Conservation (phyloP, 768 basidiomycete species). For the Russula brevipes region DNA sequence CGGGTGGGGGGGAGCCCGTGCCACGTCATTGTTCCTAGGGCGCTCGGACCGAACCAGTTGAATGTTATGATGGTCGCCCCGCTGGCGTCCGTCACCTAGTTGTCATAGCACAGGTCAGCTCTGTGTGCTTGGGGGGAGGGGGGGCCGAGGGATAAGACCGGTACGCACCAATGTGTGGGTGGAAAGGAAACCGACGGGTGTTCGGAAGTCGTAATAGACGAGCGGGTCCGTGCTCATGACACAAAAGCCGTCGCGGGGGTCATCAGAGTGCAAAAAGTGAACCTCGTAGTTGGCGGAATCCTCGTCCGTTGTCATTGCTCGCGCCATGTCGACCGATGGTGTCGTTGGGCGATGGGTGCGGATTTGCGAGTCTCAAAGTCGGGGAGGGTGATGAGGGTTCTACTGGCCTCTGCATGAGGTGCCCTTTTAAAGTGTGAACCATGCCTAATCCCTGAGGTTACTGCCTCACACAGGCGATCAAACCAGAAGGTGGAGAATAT, state of each 20-base stretch:
- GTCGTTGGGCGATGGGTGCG: not conserved
- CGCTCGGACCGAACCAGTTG: slow-evolving; percentile 13
- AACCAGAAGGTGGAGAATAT: not conserved
- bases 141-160: not conserved
- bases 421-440: not conserved
- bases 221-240: slow-evolving; percentile 60
- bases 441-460: slow-evolving; percentile 5
- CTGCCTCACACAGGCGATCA: not conserved
- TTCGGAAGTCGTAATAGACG: slow-evolving; percentile 64
- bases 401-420: not conserved
- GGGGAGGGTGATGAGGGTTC: not conserved
- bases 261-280: slow-evolving; percentile 65
- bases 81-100: not conserved
- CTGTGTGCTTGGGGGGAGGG: too few relatives aligned
- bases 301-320: not conserved
- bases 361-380: not conserved
- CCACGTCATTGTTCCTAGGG: slow-evolving; percentile 14
- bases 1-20: not conserved
- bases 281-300: slow-evolving; percentile 30
- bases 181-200: slow-evolving; percentile 37
- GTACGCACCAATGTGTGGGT: slow-evolving; percentile 47
- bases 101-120: not conserved
- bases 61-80: slow-evolving; percentile 6
- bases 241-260: slow-evolving; percentile 59
- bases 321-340: not conserved